Base-by-base conservation (phyloP, 1,284 basidiomycete species). In the Entoloma clypeatum region DNA sequence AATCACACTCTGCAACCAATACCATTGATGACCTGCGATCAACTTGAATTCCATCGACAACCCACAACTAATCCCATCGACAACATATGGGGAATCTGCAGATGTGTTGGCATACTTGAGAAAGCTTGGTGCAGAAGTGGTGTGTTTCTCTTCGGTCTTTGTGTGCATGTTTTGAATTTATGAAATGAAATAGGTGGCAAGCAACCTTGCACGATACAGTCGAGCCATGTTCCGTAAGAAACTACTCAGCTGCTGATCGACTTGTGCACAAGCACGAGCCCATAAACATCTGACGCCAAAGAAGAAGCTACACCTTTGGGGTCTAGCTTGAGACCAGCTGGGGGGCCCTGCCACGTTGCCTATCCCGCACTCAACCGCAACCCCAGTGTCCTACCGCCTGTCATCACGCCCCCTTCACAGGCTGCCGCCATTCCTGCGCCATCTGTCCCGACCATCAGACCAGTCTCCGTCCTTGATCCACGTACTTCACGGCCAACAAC, bases 241-340 rank as follows among this genome's bases (percentile, higher is more conserved):
- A 95, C 93, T 0, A 97, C 94, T 0, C 80, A 89, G 39, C 71
- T 98, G 0, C 75, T 99, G 7, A 90, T 97, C 44, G 93, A 97
- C 56, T 73, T 98, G 0, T 97, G 95, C 59, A 89, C 89, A 0
- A 85, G 83, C 5, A 72, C 79, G 2, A 72, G 71, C 4, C 63
- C 75, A n/a, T 61, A 75, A 5, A 60, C 64, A 10, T 41, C 63
- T 23, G 68, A 75, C 11, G 47, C 62, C 2, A 71, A 77, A 10
- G 68, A 65, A 6, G n/a, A n/a, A n/a, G n/a, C n/a, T n/a, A 46
- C 57, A 6, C 43, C 59, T 18, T 45, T 54, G 11, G 45, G 55
- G 29, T 41, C 53, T 7, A 17, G 45, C 33, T 34, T 53, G 48
- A 48, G 49, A 45, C 52, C 55, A 5, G 35, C 27, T 23, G 11